Evolutionary conservation across 345 rosid species (phyloP).

Genomic region (Rhodamnia argentea): DNA sequence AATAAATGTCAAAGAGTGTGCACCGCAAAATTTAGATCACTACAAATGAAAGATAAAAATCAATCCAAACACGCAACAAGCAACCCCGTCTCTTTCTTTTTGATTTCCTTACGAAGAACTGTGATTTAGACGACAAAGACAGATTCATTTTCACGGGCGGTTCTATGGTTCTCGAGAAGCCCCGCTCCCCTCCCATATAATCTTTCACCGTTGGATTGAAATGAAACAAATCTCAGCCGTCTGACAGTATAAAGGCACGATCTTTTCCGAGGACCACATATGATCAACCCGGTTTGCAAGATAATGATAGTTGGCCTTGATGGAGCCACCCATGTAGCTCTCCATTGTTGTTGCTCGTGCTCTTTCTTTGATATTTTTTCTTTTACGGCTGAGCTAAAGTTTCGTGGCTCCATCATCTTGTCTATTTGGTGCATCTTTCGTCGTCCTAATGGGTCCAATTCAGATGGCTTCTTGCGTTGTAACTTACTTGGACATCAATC

Average conservation of each 20-base stretch:
- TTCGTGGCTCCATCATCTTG: neutral
- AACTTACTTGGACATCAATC: neutral
- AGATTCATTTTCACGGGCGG: neutral
- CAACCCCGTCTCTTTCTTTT: neutral
- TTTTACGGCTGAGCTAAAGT: neutral
- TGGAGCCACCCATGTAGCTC: neutral
- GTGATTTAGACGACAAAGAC: neutral
- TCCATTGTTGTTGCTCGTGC: neutral
- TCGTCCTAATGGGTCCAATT: neutral
- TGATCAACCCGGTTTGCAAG: neutral
- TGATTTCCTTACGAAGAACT: neutral
- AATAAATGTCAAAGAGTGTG: neutral
- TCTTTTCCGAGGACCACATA: neutral
- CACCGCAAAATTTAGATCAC: neutral
- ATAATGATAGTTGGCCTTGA: neutral
- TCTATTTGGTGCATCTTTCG: neutral
- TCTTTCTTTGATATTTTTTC: neutral
- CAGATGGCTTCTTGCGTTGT: neutral
- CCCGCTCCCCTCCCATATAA: neutral
- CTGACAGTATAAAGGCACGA: neutral
- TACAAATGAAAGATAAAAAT: neutral
- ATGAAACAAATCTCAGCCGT: neutral
- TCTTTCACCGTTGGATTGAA: neutral
- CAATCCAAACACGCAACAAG: neutral
- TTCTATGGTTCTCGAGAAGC: neutral